Conservation (phyloP, 1,284 basidiomycete species). For the Moniliophthora roreri region DNA sequence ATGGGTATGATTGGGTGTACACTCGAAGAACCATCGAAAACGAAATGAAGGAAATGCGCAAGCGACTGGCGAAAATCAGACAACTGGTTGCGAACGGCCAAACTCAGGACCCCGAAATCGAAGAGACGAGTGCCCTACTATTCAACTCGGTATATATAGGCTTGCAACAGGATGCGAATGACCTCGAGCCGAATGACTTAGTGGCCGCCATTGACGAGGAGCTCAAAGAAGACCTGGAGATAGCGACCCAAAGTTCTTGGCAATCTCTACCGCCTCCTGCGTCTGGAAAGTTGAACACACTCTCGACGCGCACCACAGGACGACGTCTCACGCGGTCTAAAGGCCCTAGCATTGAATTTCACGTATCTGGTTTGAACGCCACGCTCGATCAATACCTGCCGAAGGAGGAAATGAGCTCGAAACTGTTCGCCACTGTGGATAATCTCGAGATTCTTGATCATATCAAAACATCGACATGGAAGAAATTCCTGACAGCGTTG, state of each 20-base stretch:
- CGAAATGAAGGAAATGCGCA: conserved; percentile 85
- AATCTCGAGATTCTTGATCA: conserved; percentile 93
- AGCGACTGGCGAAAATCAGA: conserved; percentile 85
- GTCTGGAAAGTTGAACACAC: conserved; percentile 36
- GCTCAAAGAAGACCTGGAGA: conserved; percentile 74
- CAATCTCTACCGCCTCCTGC: conserved; percentile 64
- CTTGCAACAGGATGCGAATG: conserved; percentile 69
- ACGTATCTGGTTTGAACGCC: conserved; percentile 62
- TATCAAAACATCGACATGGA: conserved; percentile 98
- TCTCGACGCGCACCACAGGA: conserved; percentile 46
- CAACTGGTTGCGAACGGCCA: conserved; percentile 95
- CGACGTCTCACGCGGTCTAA: conserved; percentile 76
- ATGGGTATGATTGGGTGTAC: conserved; percentile 91
- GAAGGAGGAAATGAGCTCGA: conserved; percentile 58
- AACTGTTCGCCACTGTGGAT: conserved; percentile 63
- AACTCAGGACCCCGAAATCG: conserved; percentile 78
- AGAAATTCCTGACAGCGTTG: conserved; percentile 90
- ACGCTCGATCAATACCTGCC: conserved; percentile 68
- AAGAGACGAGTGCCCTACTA: conserved; percentile 76
- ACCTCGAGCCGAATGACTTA: conserved; percentile 72
- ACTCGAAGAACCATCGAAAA: conserved; percentile 89
- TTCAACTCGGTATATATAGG: conserved; percentile 96
- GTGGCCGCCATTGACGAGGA: conserved; percentile 92
- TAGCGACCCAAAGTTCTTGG: conserved; percentile 79
- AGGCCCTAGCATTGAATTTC: conserved; percentile 83